These are phyloP conservation scores for Glycine latifolia DNA, from an alignment of 306 rosid species.

Conservation along the genomic window DNA sequence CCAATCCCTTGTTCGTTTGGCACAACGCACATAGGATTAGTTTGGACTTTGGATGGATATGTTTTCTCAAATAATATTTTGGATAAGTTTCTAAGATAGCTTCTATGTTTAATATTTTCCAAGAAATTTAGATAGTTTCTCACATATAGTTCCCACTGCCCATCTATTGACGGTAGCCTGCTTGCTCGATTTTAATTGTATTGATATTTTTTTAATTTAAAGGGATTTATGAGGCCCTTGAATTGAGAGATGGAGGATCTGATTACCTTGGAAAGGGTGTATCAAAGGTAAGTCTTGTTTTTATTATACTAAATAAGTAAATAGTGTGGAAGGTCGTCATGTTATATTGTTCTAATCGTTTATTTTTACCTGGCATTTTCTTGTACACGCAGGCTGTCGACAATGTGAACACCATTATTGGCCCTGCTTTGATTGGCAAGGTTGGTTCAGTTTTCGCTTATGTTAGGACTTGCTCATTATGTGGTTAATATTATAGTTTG, in stretches of 20 bases:
- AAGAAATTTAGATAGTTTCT: not conserved
- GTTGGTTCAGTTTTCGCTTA: conserved; percentile 57
- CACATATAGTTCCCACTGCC: not conserved
- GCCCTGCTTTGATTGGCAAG: conserved; percentile 93
- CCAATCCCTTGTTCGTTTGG: not conserved
- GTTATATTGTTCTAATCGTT: not conserved
- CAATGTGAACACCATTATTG: conserved; percentile 84
- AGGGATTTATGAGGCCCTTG: conserved; percentile 99
- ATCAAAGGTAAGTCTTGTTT: conserved; percentile 61
- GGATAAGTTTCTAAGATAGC: not conserved
- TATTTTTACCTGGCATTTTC: conserved; percentile 29
- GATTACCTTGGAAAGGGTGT: conserved; percentile 99
- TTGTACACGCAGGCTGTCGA: conserved; percentile 72
- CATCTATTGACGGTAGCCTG: not conserved
- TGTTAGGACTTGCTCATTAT: not conserved
- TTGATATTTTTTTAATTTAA: not conserved
- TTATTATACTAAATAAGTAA: not conserved
- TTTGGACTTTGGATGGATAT: not conserved
- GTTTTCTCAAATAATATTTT: not conserved
- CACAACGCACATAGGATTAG: too few relatives aligned
- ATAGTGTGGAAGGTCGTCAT: not conserved
- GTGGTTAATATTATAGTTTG: too few relatives aligned
- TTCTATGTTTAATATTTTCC: not conserved
- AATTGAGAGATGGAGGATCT: conserved; percentile 93
- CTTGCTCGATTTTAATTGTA: not conserved